phyloP scores from a whole-genome alignment of 2,329 filamentous ascomycete species.

The Pyricularia sp. region DNA sequence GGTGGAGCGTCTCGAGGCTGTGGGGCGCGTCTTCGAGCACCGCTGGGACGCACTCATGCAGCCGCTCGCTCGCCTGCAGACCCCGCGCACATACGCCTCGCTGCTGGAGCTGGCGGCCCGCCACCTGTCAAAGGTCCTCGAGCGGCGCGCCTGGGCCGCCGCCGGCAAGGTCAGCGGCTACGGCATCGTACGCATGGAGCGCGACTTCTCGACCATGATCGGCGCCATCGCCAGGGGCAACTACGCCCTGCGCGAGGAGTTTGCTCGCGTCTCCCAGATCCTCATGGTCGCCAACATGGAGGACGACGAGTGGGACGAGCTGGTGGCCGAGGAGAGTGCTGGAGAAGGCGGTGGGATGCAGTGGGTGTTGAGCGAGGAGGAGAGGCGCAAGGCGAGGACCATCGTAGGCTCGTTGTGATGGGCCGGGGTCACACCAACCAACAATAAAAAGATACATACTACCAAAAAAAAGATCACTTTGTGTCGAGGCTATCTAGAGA shows the following conservation, averaged over 20 bases:
- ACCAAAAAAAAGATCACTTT: not conserved
- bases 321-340: conserved; percentile 18
- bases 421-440: not conserved
- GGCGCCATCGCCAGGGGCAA: conserved; percentile 53
- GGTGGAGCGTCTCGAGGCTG: conserved; percentile 46
- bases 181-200: conserved; percentile 68
- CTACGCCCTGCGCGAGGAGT: conserved; percentile 66
- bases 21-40: conserved; percentile 67
- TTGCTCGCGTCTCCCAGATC: conserved; percentile 66
- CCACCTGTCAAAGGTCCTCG: conserved; percentile 65
- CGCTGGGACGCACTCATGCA: conserved; percentile 78
- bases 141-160: conserved; percentile 77
- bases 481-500: not conserved
- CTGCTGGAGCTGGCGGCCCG: conserved; percentile 61
- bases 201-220: conserved; percentile 69
- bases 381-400: conserved; percentile 57
- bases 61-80: conserved; percentile 76
- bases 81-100: conserved; percentile 59
- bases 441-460: not conserved
- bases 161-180: conserved; percentile 68
- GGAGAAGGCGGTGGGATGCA: conserved; percentile 40
- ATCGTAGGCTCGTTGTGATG: conserved; percentile 36
- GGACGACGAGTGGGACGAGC: conserved; percentile 85
- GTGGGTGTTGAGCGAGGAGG: conserved; percentile 61
- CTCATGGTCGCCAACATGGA: conserved; percentile 87